Evolutionary conservation across 148 eudicot species (phyloP).

Genomic region (Diospyros kaki): DNA sequence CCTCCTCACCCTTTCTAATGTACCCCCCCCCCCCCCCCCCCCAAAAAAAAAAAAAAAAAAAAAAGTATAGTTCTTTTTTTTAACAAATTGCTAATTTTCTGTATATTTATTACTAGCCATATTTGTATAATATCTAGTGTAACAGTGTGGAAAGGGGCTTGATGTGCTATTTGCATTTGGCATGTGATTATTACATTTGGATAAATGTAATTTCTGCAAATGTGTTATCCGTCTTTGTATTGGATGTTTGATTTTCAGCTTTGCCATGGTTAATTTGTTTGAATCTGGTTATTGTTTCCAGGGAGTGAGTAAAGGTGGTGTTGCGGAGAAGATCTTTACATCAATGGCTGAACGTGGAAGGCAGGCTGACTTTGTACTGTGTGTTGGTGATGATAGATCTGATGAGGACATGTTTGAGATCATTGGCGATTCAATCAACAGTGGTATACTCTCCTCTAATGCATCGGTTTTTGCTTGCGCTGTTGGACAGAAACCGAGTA

Average conservation of each 20-base stretch:
- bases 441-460: slow-evolving; percentile 28
- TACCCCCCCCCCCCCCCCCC: no score
- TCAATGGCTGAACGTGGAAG: slow-evolving; percentile 33
- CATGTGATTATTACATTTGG: background rate
- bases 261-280: no score
- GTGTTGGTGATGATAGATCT: slow-evolving; percentile 48
- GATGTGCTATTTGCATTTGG: no score
- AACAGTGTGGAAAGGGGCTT: no score
- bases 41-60: no score
- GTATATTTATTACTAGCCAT: background rate
- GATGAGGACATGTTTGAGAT: slow-evolving; percentile 53
- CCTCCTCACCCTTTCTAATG: no score
- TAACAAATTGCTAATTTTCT: background rate
- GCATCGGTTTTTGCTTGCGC: slow-evolving; percentile 41
- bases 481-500: slow-evolving; percentile 44
- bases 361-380: slow-evolving; percentile 43
- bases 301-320: slow-evolving; percentile 47
- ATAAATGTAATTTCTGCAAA: background rate
- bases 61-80: background rate
- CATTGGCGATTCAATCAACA: slow-evolving; percentile 33
- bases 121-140: no score
- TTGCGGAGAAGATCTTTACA: slow-evolving; percentile 41
- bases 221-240: background rate
- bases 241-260: slow-evolving; percentile 1
- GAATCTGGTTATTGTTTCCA: slow-evolving; percentile 9